Percentiles rank a stretch among this genome's conserved stretches.
These are phyloP conservation scores for Trichocomaceae sp. DNA, from an alignment of 2,329 filamentous ascomycete species.

Conservation along the genomic window DNA sequence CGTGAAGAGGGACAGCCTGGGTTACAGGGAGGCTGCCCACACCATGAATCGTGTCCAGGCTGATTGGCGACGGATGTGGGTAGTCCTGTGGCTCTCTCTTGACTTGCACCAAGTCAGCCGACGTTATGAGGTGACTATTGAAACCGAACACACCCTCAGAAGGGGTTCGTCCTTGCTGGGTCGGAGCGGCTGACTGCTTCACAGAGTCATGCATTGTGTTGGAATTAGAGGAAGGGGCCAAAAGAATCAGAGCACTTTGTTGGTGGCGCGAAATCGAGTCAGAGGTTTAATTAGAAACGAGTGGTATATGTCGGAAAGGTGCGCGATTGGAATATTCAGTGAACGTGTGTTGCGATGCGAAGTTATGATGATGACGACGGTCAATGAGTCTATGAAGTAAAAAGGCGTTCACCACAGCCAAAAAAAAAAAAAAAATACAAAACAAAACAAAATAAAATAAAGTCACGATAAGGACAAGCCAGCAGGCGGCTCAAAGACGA, in stretches of 20 bases:
- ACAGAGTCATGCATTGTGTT: conserved; percentile 22
- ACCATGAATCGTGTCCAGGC: conserved; percentile 29
- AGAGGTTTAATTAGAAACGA: background rate
- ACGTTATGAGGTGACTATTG: conserved; percentile 22
- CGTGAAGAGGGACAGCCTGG: conserved; percentile 18
- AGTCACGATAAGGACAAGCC: background rate
- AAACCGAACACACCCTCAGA: conserved; percentile 11
- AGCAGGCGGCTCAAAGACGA: conserved; percentile 4
- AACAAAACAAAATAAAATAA: background rate
- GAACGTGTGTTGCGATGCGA: conserved; percentile 3
- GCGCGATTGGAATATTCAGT: background rate
- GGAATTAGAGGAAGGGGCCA: background rate
- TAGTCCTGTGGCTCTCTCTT: conserved; percentile 12
- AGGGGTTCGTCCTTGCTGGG: conserved; percentile 14
- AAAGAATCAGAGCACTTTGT: background rate
- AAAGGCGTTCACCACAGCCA: background rate
- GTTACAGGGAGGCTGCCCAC: conserved; percentile 19
- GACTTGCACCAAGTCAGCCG: conserved; percentile 12
- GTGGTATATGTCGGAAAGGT: background rate
- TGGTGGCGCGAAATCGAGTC: conserved; percentile 4
- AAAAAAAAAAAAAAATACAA: background rate
- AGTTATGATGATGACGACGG: conserved; percentile 14
- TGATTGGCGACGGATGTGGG: conserved; percentile 17
- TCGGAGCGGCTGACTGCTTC: conserved; percentile 18
- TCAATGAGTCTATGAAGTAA: conserved; percentile 10